Base-by-base conservation (phyloP, 495 filamentous ascomycete species). In the Neurospora sp. region DNA sequence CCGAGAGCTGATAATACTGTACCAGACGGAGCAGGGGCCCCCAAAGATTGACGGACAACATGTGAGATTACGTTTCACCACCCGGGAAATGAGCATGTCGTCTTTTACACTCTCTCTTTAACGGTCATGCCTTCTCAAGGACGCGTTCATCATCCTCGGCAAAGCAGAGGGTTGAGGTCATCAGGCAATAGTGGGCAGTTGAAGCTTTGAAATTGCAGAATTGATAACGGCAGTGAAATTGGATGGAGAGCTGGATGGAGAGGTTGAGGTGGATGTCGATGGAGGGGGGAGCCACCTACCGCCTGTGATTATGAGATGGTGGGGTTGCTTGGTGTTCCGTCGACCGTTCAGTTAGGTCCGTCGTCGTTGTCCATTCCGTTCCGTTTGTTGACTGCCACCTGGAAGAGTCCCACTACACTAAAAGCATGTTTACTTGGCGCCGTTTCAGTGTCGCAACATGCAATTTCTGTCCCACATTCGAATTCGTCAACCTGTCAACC, bases 221-320 rank as follows among this genome's bases (percentile, higher is more conserved):
- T 3, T 35, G 53, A 61, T 17, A 8, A 65, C 53, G 27, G 53
- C 35, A 65, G 74, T 73, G 71, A 75, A 79, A 78, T 75, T 65
- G 73, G 74, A 75, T 74, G 76, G 74, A 73, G 76, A 35, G 76
- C 75, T 61, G 73, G 74, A 75, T 74, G 76, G 75, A 73, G 76
- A 76, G 74, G 12, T 35, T 16, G 53, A 35, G 27, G 14, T 61
- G 53, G 53, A 65, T 61, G 53, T 61, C 12, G 53, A 61, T 16
- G 74, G 73, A 70, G 70, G 72, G 70, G 77, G 77, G 74, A 17
- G 53, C 53, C 53, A 31, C 53, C 53, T 22, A 31, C 53, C 22
- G 53, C 31, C 27, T 65, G 27, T 22, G 53, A 37, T 4, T 65
- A 65, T 35, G 53, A 65, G 14, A 16, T 37, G 12, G 22, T 65